These are phyloP conservation scores for Saccharum spontaneum DNA, from an alignment of 176 grass and related monocot species.

Conservation along the genomic window DNA sequence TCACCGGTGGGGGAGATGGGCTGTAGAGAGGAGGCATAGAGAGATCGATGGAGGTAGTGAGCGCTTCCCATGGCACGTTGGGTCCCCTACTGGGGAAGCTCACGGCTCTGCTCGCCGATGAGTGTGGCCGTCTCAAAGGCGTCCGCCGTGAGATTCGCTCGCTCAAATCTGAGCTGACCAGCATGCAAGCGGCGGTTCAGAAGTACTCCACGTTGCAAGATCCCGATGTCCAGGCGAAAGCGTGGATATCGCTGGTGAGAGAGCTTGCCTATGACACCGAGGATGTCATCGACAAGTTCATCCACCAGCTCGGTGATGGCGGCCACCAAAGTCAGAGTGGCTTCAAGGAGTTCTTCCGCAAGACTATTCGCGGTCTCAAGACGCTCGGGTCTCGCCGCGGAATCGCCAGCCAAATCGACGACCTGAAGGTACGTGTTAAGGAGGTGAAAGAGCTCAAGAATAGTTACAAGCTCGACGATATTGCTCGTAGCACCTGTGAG, in stretches of 20 bases:
- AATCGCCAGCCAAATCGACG: neutral
- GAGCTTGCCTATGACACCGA: conserved; percentile 11
- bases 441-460: neutral
- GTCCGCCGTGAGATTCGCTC: neutral
- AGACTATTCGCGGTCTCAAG: neutral
- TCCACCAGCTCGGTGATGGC: neutral
- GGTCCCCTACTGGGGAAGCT: conserved; percentile 10
- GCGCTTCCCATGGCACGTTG: neutral
- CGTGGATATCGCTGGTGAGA: conserved; percentile 13
- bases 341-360: conserved; percentile 7
- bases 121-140: neutral
- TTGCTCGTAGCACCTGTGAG: neutral
- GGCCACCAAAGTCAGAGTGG: neutral
- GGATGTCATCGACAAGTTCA: neutral
- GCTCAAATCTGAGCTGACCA: neutral
- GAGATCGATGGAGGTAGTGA: conserved; percentile 4
- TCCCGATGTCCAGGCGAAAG: conserved; percentile 2
- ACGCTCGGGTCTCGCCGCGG: neutral
- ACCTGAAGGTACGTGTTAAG: neutral
- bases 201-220: neutral
- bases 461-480: neutral
- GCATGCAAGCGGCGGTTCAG: neutral
- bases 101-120: neutral
- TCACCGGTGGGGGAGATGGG: neutral
- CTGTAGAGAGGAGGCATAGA: neutral